Conservation (phyloP, 495 filamentous ascomycete genomes). For the Cercophora sp. region DNA sequence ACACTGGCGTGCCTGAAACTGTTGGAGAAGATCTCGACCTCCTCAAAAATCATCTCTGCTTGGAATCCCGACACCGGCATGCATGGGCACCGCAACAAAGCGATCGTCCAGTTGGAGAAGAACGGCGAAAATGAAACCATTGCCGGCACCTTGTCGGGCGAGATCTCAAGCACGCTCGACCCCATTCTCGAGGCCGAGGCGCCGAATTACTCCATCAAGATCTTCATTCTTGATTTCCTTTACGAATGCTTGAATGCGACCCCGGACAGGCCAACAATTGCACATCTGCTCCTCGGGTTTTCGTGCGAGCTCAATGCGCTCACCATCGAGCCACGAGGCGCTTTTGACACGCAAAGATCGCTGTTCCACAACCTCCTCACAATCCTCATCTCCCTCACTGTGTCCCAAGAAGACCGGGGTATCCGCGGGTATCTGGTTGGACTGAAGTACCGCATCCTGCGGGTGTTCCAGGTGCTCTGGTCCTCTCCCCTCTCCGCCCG, state of each 20-base stretch:
- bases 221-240: slow-evolving; percentile 75
- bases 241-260: slow-evolving; percentile 69
- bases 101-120: slow-evolving; percentile 71
- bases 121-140: slow-evolving; percentile 67
- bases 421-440: slow-evolving; percentile 66
- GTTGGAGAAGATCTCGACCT: slow-evolving; percentile 78
- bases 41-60: slow-evolving; percentile 63
- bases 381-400: slow-evolving; percentile 59
- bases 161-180: slow-evolving; percentile 61
- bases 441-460: slow-evolving; percentile 69
- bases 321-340: slow-evolving; percentile 55
- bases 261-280: slow-evolving; percentile 70
- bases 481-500: slow-evolving; percentile 72
- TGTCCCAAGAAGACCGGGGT: slow-evolving; percentile 52
- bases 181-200: slow-evolving; percentile 57
- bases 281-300: slow-evolving; percentile 89
- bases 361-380: slow-evolving; percentile 77
- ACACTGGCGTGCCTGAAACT: slow-evolving; percentile 73
- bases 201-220: slow-evolving; percentile 69
- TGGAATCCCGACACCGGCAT: slow-evolving; percentile 46
- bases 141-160: slow-evolving; percentile 59
- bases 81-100: slow-evolving; percentile 64
- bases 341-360: slow-evolving; percentile 64
- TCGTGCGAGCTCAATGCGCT: slow-evolving; percentile 63
- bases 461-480: slow-evolving; percentile 78